Base-by-base conservation (phyloP, 2,329 filamentous ascomycete genomes). In the Neopestalotiopsis clavispora region DNA sequence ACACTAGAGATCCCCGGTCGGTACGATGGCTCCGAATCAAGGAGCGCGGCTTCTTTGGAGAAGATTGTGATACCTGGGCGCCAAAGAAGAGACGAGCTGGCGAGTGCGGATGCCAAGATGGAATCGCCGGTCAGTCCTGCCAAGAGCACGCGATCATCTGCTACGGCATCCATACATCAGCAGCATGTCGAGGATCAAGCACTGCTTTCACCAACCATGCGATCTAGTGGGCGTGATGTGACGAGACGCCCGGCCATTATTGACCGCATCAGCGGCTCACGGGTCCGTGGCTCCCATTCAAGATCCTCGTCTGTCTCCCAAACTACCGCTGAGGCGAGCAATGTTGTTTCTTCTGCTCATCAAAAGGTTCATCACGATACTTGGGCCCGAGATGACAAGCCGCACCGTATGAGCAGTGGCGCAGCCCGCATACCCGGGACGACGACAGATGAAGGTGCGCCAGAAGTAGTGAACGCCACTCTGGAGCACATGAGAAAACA, bases 401-500 rank as follows among this genome's bases (percentile, higher is more conserved):
- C 82, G 3, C 81, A 85, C 69, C 81, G 82, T 65, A 79, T 84
- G 74, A 79, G 80, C 64, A 84, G 85, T 1, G 82, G 85, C 23
- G 77, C 82, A 67, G 79, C 84, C 72, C 80, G 84, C 63, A 89
- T 90, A 64, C 86, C 88, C 0, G 88, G 87, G 0, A 90, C 87
- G 1, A 86, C 85, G 14, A 81, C 82, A 10, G 86, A 85, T 67
- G 87, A 89, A 73, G 86, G 86, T 2, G 86, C 85, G 4, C 85
- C 87, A 2, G 89, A 89, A 69, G 83, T 84, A 63, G 88, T 91
- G 69, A 90, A 84, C 74, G 86, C 88, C 9, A 86, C 88, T 67
- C 81, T 92, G 6, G 89, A 89, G 64, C 91, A 92, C 73, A 92
- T 97, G 85, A 90, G 92, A 71, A 93, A 94, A 75, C 94, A 95